These are phyloP conservation scores for Trebouxia gelatinosa DNA, from an alignment of 163 green algal species.

Conservation along the genomic window DNA sequence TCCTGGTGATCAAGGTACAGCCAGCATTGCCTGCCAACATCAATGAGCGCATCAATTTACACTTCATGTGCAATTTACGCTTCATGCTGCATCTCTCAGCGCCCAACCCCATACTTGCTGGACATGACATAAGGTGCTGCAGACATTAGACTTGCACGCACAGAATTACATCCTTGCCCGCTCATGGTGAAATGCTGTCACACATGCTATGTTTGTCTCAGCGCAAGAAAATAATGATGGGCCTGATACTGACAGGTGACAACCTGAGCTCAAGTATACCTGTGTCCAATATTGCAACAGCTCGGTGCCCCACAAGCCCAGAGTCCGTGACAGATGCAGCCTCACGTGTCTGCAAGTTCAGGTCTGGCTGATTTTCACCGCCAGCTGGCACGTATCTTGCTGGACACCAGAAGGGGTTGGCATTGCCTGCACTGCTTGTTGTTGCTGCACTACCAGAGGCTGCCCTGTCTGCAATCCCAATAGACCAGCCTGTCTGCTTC, in stretches of 20 bases:
- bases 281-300: constrained; percentile 33
- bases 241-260: too few relatives aligned
- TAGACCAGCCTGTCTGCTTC: constrained; percentile 29
- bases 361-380: constrained; percentile 27
- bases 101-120: background rate
- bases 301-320: constrained; percentile 28
- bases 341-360: constrained; percentile 20
- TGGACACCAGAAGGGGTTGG: constrained; percentile 12
- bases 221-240: too few relatives aligned
- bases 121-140: background rate
- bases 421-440: background rate
- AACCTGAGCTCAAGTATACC: too few relatives aligned
- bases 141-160: background rate
- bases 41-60: background rate
- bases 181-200: background rate
- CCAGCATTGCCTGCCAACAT: constrained; percentile 34
- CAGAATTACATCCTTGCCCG: too few relatives aligned
- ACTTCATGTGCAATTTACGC: background rate
- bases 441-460: background rate
- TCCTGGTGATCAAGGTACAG: constrained; percentile 30
- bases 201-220: background rate
- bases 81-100: background rate
- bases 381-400: constrained; percentile 21
- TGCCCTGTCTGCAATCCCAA: constrained; percentile 35
- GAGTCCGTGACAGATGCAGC: constrained; percentile 27